Percentiles rank a stretch among this genome's conserved stretches.
These are phyloP conservation scores for Saccharomycopsis lassenensis DNA, from an alignment of 805 yeast species.

Conservation along the genomic window DNA sequence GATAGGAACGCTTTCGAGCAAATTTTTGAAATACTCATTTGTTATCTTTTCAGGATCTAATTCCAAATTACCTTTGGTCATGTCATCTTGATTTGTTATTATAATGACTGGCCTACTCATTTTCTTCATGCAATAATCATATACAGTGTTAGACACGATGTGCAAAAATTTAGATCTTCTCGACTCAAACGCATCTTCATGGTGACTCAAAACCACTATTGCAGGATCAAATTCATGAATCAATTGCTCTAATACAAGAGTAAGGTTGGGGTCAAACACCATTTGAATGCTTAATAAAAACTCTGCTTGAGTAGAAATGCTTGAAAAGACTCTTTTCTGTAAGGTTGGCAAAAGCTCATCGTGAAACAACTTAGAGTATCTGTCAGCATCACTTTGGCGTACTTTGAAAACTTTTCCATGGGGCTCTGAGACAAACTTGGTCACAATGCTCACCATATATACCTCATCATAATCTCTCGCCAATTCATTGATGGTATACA, in stretches of 20 bases:
- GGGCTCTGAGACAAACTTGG: conserved; percentile 10
- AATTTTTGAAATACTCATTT: no score
- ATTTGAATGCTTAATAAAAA: conserved; percentile 10
- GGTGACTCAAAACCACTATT: conserved; percentile 9
- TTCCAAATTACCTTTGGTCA: no score
- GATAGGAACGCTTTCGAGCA: no score
- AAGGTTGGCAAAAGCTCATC: conserved; percentile 2
- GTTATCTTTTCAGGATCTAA: no score
- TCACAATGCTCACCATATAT: conserved; percentile 7
- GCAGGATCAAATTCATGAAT: conserved; percentile 13
- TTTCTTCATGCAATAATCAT: conserved; percentile 14
- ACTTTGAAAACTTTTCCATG: conserved; percentile 10
- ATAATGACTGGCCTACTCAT: conserved; percentile 11
- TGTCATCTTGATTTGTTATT: no score
- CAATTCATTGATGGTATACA: conserved; percentile 7
- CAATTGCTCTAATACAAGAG: conserved; percentile 7
- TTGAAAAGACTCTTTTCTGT: conserved; percentile 1
- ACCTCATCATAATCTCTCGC: conserved; percentile 14
- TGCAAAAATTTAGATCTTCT: conserved; percentile 5
- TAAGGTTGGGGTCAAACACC: conserved; percentile 14
- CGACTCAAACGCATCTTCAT: conserved; percentile 3
- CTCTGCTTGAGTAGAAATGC: neutral
- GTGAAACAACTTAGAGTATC: conserved; percentile 4
- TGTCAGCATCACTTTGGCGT: neutral
- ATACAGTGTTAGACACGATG: conserved; percentile 1